Percentiles rank a stretch among this genome's conserved stretches.
phyloP scores from a whole-genome alignment of 352 stramenopile genomes.

The Phytopythium boreale region DNA sequence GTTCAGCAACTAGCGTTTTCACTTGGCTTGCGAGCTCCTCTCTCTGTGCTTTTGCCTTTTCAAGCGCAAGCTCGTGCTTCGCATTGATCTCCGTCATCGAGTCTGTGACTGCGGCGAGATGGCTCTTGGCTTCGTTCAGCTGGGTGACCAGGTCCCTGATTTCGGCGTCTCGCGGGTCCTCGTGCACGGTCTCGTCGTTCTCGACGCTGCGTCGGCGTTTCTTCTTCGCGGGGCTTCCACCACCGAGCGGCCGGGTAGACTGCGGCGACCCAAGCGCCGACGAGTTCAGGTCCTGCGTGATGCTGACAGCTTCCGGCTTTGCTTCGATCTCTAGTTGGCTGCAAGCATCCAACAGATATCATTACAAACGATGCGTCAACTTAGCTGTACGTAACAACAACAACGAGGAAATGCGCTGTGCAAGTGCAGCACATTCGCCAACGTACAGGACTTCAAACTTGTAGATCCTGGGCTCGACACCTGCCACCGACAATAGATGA shows the following conservation, averaged over 20 bases:
- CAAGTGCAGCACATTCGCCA: not conserved
- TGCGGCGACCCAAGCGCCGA: slow-evolving; percentile 13
- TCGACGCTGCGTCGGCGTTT: slow-evolving; percentile 19
- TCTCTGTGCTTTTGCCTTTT: slow-evolving; percentile 15
- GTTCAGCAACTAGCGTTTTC: slow-evolving; percentile 16
- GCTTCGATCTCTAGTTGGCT: slow-evolving; percentile 8
- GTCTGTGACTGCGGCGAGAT: not conserved
- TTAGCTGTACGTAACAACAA: not conserved
- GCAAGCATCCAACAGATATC: not conserved
- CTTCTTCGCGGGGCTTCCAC: slow-evolving; percentile 9
- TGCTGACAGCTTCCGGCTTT: slow-evolving; percentile 7
- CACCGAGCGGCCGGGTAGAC: not conserved
- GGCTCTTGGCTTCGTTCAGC: not conserved
- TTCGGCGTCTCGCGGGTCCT: not conserved
- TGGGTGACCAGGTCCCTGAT: not conserved
- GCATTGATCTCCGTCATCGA: not conserved
- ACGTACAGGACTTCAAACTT: slow-evolving; percentile 71
- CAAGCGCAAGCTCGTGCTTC: slow-evolving; percentile 12
- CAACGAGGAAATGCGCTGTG: not conserved
- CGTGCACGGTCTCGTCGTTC: slow-evolving; percentile 12
- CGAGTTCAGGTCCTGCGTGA: slow-evolving; percentile 11
- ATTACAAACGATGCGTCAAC: slow-evolving; percentile 3
- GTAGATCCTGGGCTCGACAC: slow-evolving; percentile 43
- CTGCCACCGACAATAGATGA: slow-evolving; percentile 5
- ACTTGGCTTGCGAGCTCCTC: slow-evolving; percentile 19